A percentile compares a stretch with the other conserved stretches of the same genome.
phyloP scores from a whole-genome alignment of 768 basidiomycete species.

The Hydnum rufescens region DNA sequence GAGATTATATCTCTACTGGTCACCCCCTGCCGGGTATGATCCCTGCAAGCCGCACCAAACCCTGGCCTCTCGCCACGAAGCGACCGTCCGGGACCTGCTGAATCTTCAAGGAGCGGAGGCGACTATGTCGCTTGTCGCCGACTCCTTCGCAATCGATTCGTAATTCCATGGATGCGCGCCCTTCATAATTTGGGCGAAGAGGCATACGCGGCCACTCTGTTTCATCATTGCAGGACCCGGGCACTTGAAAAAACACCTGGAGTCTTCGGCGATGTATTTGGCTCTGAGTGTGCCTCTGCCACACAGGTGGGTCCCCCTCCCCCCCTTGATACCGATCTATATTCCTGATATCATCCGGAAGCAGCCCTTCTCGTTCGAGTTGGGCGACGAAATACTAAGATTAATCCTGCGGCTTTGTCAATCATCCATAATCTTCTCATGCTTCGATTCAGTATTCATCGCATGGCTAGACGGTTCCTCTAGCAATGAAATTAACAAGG shows the following conservation, averaged over 20 bases:
- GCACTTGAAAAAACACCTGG: neutral
- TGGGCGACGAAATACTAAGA: slow-evolving; percentile 28
- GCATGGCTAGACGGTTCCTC: slow-evolving; percentile 36
- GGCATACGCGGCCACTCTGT: slow-evolving; percentile 33
- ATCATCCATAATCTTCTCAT: slow-evolving; percentile 31
- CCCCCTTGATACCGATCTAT: neutral
- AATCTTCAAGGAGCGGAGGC: slow-evolving; percentile 25
- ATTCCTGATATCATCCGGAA: neutral
- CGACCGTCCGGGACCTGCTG: neutral
- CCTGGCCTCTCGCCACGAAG: slow-evolving; percentile 30
- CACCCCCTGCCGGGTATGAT: slow-evolving; percentile 40
- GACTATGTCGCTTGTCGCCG: slow-evolving; percentile 47
- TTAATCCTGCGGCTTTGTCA: slow-evolving; percentile 35
- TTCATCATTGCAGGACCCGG: slow-evolving; percentile 20
- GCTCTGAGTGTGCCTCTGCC: neutral
- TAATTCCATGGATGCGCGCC: slow-evolving; percentile 45
- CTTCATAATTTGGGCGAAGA: slow-evolving; percentile 40
- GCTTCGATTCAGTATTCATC: slow-evolving; percentile 37
- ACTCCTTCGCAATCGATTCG: slow-evolving; percentile 34
- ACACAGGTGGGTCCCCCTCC: neutral
- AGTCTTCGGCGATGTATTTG: neutral
- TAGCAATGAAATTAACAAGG: neutral
- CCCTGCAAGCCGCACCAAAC: slow-evolving; percentile 13
- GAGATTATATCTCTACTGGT: slow-evolving; percentile 43
- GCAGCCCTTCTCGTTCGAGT: slow-evolving; percentile 1